A percentile compares a stretch with the other conserved stretches of the same genome.
These are phyloP conservation scores for Penicillium sp. DNA, from an alignment of 2,329 filamentous ascomycete genomes.

Conservation along the genomic window DNA sequence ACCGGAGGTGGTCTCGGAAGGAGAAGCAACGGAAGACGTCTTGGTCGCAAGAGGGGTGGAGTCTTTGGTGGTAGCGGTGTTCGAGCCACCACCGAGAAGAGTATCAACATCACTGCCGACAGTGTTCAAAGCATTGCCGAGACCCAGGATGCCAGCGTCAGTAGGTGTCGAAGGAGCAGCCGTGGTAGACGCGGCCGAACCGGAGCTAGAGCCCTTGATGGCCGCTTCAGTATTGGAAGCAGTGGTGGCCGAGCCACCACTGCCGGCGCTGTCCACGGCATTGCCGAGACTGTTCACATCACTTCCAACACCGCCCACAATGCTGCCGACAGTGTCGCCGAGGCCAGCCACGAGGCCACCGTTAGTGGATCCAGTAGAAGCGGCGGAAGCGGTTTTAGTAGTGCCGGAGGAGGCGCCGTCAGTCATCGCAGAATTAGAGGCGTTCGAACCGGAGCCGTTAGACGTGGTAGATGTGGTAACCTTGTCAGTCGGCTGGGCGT, in stretches of 20 bases:
- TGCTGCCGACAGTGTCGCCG: neutral
- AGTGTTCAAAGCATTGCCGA: neutral
- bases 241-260: neutral
- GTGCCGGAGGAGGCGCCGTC: neutral
- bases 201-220: neutral
- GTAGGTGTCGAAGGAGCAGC: neutral
- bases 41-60: neutral
- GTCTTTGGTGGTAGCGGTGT: neutral
- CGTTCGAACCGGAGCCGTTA: neutral
- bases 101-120: neutral
- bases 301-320: conserved; percentile 4
- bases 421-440: neutral
- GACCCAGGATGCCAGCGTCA: neutral
- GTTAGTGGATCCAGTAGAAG: conserved; percentile 1
- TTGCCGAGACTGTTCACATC: neutral
- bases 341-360: neutral
- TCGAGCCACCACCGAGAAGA: neutral
- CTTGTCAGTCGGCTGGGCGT: conserved; percentile 6
- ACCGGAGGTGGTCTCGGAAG: neutral
- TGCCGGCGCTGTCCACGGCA: neutral
- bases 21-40: neutral
- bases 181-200: neutral
- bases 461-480: conserved; percentile 9
- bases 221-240: neutral
- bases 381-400: conserved; percentile 3